Evolutionary conservation across 139 green algal genomes (phyloP).

Genomic region (Closterium sp.): DNA sequence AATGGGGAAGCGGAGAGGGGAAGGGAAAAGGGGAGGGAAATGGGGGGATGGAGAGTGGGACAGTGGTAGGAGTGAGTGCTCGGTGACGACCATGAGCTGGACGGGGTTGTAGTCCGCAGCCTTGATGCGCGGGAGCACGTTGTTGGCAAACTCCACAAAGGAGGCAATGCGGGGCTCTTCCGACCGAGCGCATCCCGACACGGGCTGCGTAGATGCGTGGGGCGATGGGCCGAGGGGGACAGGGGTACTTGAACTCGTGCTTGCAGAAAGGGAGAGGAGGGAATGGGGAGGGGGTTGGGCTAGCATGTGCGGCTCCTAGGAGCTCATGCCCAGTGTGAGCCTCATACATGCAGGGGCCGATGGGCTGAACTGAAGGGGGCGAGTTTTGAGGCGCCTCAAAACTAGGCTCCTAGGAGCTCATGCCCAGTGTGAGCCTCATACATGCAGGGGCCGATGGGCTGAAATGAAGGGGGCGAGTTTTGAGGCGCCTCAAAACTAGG

Average conservation of each 20-base stretch:
- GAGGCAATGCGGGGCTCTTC: constrained; percentile 62
- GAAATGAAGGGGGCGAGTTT: too few species aligned
- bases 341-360: too few species aligned
- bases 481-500: too few species aligned
- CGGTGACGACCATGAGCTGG: constrained; percentile 78
- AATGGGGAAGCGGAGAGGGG: background rate
- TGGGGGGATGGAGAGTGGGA: background rate
- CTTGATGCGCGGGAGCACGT: constrained; percentile 82
- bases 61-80: constrained; percentile 94
- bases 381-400: too few species aligned
- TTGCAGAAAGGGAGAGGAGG: background rate
- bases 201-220: constrained; percentile 95
- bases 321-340: too few species aligned
- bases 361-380: too few species aligned
- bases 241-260: constrained; percentile 58
- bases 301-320: too few species aligned
- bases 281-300: too few species aligned
- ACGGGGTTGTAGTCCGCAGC: constrained; percentile 80
- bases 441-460: too few species aligned
- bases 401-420: too few species aligned
- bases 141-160: constrained; percentile 83
- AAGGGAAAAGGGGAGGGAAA: background rate
- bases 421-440: too few species aligned
- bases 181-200: constrained; percentile 85
- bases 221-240: constrained; percentile 58